A percentile compares a stretch with the other conserved stretches of the same genome.
Conservation (phyloP, 2,329 filamentous ascomycete genomes). For the Coccinonectria pachysandricola region DNA sequence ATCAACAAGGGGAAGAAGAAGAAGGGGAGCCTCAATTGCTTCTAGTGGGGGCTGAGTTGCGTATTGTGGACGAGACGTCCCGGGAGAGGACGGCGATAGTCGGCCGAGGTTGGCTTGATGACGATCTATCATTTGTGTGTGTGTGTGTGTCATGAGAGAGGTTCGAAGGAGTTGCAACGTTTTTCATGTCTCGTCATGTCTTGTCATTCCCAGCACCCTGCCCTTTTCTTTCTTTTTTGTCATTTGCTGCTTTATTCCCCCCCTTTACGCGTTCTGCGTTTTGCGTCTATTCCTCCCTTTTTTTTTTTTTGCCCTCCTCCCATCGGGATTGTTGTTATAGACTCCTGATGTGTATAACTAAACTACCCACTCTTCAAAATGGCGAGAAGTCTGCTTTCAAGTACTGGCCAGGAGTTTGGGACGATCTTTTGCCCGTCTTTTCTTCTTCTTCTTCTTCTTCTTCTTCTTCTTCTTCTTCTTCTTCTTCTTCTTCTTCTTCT, state of each 20-base stretch:
- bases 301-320: constrained; percentile 7
- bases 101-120: constrained; percentile 4
- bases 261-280: constrained; percentile 15
- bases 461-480: constrained; percentile 11
- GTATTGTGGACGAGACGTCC: constrained; percentile 7
- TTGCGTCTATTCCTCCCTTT: constrained; percentile 9
- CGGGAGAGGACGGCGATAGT: constrained; percentile 5
- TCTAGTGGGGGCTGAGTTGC: constrained; percentile 45
- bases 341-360: too few relatives aligned
- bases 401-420: constrained; percentile 23
- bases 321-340: too few relatives aligned
- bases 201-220: too few relatives aligned
- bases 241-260: constrained; percentile 15
- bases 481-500: constrained; percentile 7
- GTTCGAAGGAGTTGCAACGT: constrained; percentile 8
- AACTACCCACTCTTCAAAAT: too few relatives aligned
- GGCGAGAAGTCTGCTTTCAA: constrained; percentile 12
- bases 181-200: constrained; percentile 17
- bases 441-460: constrained; percentile 13
- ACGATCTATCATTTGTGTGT: too few relatives aligned
- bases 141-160: too few relatives aligned
- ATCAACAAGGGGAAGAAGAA: constrained; percentile 87
- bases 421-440: constrained; percentile 8
- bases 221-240: constrained; percentile 14
- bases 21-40: constrained; percentile 94